phyloP scores from a whole-genome alignment of 208 protist genomes.

The Leishmania gerbilli region DNA sequence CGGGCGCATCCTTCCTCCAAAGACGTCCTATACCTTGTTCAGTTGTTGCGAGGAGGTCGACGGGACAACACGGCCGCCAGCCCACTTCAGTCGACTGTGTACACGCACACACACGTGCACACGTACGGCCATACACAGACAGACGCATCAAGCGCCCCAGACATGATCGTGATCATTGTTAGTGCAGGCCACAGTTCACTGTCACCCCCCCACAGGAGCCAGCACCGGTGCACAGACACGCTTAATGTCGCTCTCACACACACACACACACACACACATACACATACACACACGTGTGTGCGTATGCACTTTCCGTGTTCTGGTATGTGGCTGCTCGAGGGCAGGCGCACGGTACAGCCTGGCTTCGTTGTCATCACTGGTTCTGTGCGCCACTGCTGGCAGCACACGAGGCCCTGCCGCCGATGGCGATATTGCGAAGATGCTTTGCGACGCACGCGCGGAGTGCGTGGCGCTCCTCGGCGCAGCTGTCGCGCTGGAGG shows the following conservation, averaged over 20 bases:
- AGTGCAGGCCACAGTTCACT: background rate
- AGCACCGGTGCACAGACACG: background rate
- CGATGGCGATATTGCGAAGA: constrained; percentile 6
- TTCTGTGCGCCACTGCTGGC: background rate
- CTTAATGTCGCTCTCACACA: background rate
- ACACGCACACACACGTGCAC: background rate
- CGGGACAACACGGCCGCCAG: background rate
- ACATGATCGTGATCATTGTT: background rate
- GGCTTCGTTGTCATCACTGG: background rate
- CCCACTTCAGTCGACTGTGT: background rate
- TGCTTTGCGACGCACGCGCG: constrained; percentile 64
- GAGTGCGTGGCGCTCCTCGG: constrained; percentile 54
- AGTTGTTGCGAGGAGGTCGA: background rate
- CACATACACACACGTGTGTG: background rate
- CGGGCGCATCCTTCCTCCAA: background rate
- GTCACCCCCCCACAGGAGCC: background rate
- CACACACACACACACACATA: no score
- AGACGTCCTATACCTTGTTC: background rate
- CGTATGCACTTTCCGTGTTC: background rate
- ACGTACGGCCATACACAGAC: background rate
- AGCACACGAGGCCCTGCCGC: background rate
- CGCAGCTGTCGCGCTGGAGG: constrained; percentile 57
- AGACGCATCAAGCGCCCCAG: background rate
- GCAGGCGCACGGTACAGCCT: background rate
- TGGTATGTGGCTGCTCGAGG: background rate